These are phyloP conservation scores for Sicyos edulis DNA, from an alignment of 306 rosid genomes.

Conservation along the genomic window DNA sequence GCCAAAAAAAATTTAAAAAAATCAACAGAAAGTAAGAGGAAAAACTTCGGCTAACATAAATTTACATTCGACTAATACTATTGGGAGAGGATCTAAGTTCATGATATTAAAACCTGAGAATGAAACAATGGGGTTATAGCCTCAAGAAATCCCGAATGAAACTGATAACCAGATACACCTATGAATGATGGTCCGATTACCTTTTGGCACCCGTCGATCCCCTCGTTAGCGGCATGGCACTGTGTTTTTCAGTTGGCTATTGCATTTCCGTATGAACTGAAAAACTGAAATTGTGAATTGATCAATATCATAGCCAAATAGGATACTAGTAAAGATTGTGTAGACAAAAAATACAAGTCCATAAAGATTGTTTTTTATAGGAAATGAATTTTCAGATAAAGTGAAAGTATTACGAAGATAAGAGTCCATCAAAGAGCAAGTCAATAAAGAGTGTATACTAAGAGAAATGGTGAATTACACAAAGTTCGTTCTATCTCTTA, in stretches of 20 bases:
- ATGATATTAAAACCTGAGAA: constrained; percentile 13
- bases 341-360: background rate
- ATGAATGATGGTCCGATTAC: background rate
- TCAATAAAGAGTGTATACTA: background rate
- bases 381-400: too few species aligned
- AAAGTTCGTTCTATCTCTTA: background rate
- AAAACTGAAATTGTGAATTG: constrained; percentile 13
- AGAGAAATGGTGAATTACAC: background rate
- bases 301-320: background rate
- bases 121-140: constrained; percentile 5
- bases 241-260: constrained; percentile 11
- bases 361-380: too few species aligned
- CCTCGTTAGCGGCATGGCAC: background rate
- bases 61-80: constrained; percentile 11
- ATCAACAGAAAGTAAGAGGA: constrained; percentile 16
- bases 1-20: constrained; percentile 4
- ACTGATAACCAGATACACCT: constrained; percentile 15
- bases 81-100: constrained; percentile 7
- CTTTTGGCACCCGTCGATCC: background rate
- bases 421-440: too few species aligned
- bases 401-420: too few species aligned
- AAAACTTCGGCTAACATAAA: constrained; percentile 19
- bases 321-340: background rate
- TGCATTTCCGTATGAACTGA: constrained; percentile 7
- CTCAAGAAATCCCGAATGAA: background rate